A percentile compares a stretch with the other conserved stretches of the same genome.
These are phyloP conservation scores for Pseudogymnoascus sp. DNA, from an alignment of 2,329 filamentous ascomycete genomes.

Conservation along the genomic window DNA sequence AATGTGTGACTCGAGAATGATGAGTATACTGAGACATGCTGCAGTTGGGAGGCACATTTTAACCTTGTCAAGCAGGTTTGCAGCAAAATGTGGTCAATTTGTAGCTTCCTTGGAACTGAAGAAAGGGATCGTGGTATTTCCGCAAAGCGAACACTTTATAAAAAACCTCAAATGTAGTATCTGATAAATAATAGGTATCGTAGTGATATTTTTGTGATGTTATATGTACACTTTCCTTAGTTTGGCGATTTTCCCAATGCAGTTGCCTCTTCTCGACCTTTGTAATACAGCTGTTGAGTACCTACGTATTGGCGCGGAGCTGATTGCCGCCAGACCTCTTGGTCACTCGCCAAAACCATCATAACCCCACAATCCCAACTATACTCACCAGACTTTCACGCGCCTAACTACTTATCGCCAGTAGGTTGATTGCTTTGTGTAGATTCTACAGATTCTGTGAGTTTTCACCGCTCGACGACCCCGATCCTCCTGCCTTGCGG, in stretches of 20 bases:
- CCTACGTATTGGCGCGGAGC: slow-evolving; percentile 10
- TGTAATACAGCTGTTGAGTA: slow-evolving; percentile 9
- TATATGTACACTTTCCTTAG: slow-evolving; percentile 4
- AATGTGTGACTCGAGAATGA: background rate
- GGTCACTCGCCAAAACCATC: slow-evolving; percentile 16
- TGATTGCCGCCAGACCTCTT: slow-evolving; percentile 12
- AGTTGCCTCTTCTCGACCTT: slow-evolving; percentile 4
- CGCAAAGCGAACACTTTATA: background rate
- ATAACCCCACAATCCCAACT: slow-evolving; percentile 18
- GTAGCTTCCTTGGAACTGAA: slow-evolving; percentile 8
- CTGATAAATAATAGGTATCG: background rate
- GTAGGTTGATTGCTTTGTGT: slow-evolving; percentile 4
- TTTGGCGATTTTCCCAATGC: slow-evolving; percentile 1
- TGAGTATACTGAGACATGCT: background rate
- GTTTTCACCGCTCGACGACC: background rate
- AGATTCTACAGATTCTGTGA: slow-evolving; percentile 8
- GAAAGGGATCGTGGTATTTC: background rate
- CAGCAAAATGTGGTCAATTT: background rate
- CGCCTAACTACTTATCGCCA: slow-evolving; percentile 6
- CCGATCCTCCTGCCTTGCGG: background rate
- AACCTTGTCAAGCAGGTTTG: background rate
- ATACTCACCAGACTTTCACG: slow-evolving; percentile 9
- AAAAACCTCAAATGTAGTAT: background rate
- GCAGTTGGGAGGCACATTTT: background rate
- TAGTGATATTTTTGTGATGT: background rate